Percentiles rank a stretch among this genome's conserved stretches.
These are phyloP conservation scores for Phlyctochytrium bullatum DNA, from an alignment of 192 early-diverging fungal genomes.

Conservation along the genomic window DNA sequence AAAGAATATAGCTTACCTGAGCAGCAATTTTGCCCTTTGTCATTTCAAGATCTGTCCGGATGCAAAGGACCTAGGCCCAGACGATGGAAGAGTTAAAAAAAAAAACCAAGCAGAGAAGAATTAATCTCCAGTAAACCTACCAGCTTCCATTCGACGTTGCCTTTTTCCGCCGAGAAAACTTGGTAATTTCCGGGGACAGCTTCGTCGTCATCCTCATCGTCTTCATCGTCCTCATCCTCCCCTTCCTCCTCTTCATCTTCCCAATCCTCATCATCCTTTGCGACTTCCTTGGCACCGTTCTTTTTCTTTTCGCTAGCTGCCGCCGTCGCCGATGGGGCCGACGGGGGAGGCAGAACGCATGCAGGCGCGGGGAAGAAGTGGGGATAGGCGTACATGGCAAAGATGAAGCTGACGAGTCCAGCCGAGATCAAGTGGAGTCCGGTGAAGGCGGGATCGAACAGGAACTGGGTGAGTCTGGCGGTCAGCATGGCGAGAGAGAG, in stretches of 20 bases:
- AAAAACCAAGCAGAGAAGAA: neutral
- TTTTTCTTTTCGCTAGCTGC: neutral
- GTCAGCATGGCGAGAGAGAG: too few species aligned
- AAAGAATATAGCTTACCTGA: slow-evolving; percentile 55
- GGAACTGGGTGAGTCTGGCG: too few species aligned
- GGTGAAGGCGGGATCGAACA: slow-evolving; percentile 10
- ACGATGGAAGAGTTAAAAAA: slow-evolving; percentile 1
- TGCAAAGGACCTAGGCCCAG: slow-evolving; percentile 66
- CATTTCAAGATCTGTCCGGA: slow-evolving; percentile 91
- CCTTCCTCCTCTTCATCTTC: neutral
- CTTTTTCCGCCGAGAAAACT: neutral
- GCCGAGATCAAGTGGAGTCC: slow-evolving; percentile 15
- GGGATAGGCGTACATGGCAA: slow-evolving; percentile 2
- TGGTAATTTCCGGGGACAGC: neutral
- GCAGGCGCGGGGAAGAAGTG: neutral
- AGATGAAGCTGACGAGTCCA: slow-evolving; percentile 1
- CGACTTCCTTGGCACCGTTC: neutral
- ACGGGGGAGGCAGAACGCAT: too few species aligned
- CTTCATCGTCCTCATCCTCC: slow-evolving; percentile 6
- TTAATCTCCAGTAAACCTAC: neutral
- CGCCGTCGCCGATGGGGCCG: too few species aligned
- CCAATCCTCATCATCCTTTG: neutral
- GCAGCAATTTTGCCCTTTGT: slow-evolving; percentile 92
- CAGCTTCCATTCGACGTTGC: slow-evolving; percentile 5
- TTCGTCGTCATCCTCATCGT: neutral